phyloP scores from a whole-genome alignment of 2,329 filamentous ascomycete genomes.

The Cladosporium cucumerinum region DNA sequence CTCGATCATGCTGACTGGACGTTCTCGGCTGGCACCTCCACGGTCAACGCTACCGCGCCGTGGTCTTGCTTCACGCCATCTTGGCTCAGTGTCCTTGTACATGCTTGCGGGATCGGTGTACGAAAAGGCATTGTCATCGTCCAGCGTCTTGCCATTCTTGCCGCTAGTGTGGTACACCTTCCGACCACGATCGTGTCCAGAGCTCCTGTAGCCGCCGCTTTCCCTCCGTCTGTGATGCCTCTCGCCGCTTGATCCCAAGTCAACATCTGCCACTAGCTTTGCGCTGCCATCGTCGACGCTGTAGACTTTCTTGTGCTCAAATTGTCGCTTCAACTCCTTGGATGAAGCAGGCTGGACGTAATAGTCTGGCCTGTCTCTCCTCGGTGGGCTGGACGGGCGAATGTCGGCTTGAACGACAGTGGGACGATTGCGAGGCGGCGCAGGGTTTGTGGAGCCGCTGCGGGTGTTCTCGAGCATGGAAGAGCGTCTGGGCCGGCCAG shows the following conservation, averaged over 20 bases:
- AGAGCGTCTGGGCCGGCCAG: constrained; percentile 44
- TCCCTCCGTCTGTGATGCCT: constrained; percentile 35
- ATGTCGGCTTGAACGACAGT: constrained; percentile 33
- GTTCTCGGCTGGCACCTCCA: constrained; percentile 36
- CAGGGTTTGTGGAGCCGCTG: constrained; percentile 26
- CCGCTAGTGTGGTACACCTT: constrained; percentile 32
- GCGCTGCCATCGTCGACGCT: constrained; percentile 44
- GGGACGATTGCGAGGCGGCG: constrained; percentile 34
- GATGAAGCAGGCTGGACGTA: constrained; percentile 39
- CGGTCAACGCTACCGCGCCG: constrained; percentile 46
- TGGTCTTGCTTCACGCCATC: constrained; percentile 36
- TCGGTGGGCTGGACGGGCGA: constrained; percentile 42
- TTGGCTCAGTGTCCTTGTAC: constrained; percentile 50
- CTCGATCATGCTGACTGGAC: constrained; percentile 46
- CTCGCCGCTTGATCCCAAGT: constrained; percentile 39
- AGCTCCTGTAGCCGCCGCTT: constrained; percentile 27
- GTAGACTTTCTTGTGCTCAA: constrained; percentile 48
- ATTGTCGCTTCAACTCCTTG: constrained; percentile 29
- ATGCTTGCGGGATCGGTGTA: constrained; percentile 51
- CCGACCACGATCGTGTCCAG: constrained; percentile 26
- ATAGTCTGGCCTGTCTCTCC: constrained; percentile 34
- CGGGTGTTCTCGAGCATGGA: constrained; percentile 41
- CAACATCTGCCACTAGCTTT: constrained; percentile 38
- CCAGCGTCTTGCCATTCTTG: constrained; percentile 28
- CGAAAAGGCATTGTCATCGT: constrained; percentile 46